A percentile compares a stretch with the other conserved stretches of the same genome.
Conservation (phyloP, 352 stramenopile genomes). For the Pythium monospermum region DNA sequence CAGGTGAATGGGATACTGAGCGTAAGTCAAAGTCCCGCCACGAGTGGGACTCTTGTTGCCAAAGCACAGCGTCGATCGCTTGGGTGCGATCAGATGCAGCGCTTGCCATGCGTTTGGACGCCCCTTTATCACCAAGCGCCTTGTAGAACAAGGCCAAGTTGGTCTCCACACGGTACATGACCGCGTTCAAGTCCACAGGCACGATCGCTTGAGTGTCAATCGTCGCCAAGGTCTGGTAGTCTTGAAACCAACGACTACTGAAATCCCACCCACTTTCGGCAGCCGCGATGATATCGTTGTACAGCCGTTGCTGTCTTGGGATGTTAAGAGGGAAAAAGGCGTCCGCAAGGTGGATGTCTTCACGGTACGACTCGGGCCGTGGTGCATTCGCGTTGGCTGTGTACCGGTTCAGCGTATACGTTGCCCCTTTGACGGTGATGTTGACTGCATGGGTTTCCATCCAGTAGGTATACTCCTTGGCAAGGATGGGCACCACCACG, state of each 20-base stretch:
- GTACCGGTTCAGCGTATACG: slow-evolving; percentile 37
- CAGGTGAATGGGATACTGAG: slow-evolving; percentile 4
- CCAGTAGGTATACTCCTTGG: slow-evolving; percentile 42
- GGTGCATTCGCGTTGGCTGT: slow-evolving; percentile 13
- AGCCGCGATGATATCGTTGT: slow-evolving; percentile 29
- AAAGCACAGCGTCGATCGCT: slow-evolving; percentile 31
- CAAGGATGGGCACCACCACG: slow-evolving; percentile 19
- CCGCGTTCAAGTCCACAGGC: slow-evolving; percentile 43
- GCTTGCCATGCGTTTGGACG: slow-evolving; percentile 6
- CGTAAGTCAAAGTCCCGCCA: slow-evolving; percentile 31
- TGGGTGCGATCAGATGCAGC: slow-evolving; percentile 9
- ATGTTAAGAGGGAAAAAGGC: neutral
- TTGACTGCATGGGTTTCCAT: slow-evolving; percentile 22
- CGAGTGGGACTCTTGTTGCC: slow-evolving; percentile 15
- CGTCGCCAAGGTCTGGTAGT: slow-evolving; percentile 17
- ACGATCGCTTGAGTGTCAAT: slow-evolving; percentile 28
- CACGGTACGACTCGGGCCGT: slow-evolving; percentile 50
- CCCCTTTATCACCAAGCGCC: slow-evolving; percentile 6
- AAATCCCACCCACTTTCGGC: slow-evolving; percentile 63
- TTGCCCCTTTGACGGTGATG: slow-evolving; percentile 9
- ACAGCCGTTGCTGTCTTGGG: slow-evolving; percentile 5
- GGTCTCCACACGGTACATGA: slow-evolving; percentile 32
- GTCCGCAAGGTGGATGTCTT: slow-evolving; percentile 28
- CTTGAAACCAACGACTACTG: slow-evolving; percentile 35
- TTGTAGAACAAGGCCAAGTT: slow-evolving; percentile 29